These are phyloP conservation scores for Styphnolobium japonicum DNA, from an alignment of 306 rosid genomes.

Conservation along the genomic window DNA sequence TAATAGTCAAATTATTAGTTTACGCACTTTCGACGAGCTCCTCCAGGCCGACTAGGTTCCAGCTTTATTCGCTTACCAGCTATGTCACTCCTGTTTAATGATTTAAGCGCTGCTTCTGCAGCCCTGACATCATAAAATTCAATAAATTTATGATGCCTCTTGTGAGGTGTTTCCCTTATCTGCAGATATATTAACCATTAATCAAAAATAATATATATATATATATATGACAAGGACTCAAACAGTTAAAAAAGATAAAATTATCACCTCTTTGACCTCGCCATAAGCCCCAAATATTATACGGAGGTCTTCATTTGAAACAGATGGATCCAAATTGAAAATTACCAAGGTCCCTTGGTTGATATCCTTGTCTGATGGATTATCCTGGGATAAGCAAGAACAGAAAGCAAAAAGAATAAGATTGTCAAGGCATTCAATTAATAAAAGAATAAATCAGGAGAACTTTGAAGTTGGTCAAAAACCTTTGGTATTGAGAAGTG, in stretches of 20 bases:
- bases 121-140: conserved; percentile 96
- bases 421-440: conserved; percentile 7
- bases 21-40: conserved; percentile 95
- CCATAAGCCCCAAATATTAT: conserved; percentile 97
- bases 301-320: conserved; percentile 93
- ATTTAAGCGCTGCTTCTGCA: conserved; percentile 91
- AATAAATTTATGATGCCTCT: conserved; percentile 96
- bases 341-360: conserved; percentile 97
- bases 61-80: conserved; percentile 98
- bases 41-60: conserved; percentile 99
- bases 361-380: conserved; percentile 97
- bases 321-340: conserved; percentile 95
- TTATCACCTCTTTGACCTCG: conserved; percentile 94
- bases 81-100: conserved; percentile 94
- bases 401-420: conserved; percentile 2
- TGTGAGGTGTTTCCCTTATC: conserved; percentile 99
- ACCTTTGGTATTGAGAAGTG: conserved; percentile 99
- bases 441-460: background rate
- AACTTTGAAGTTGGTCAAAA: conserved; percentile 2
- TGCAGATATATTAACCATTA: conserved; percentile 37
- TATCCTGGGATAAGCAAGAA: conserved; percentile 57
- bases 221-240: background rate
- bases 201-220: background rate
- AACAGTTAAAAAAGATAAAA: conserved; percentile 12
- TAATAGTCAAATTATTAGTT: conserved; percentile 12